phyloP scores from a whole-genome alignment of 2,329 filamentous ascomycete species.

The Pseudogymnoascus sp. region DNA sequence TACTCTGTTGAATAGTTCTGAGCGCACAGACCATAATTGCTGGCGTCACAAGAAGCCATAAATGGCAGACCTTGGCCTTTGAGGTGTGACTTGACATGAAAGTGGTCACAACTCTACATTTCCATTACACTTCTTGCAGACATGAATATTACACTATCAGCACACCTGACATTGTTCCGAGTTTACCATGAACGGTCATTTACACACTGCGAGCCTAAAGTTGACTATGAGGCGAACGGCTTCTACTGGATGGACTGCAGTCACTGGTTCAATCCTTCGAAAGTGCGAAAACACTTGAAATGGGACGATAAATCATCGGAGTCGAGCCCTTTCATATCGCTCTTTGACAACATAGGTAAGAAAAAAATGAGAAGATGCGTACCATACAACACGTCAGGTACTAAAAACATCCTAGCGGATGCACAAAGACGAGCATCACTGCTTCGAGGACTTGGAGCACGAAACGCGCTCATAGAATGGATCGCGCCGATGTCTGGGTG shows the following conservation, averaged over 20 bases:
- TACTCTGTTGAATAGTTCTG: slow-evolving; percentile 3
- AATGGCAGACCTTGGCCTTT: slow-evolving; percentile 3
- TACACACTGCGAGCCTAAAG: neutral
- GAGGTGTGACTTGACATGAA: slow-evolving; percentile 3
- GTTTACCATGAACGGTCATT: slow-evolving; percentile 1
- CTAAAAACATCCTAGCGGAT: neutral
- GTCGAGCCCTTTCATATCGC: slow-evolving; percentile 7
- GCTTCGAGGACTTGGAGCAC: neutral
- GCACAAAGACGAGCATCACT: neutral
- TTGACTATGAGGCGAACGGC: neutral
- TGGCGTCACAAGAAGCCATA: slow-evolving; percentile 7
- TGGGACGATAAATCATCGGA: slow-evolving; percentile 3
- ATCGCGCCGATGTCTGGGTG: neutral
- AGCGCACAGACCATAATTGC: slow-evolving; percentile 4
- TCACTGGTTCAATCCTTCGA: slow-evolving; percentile 7
- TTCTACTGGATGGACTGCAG: slow-evolving; percentile 1
- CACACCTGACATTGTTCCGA: neutral
- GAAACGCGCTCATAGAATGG: neutral
- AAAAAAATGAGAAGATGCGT: neutral
- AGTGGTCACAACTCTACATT: neutral
- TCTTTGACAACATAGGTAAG: slow-evolving; percentile 7
- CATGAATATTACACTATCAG: slow-evolving; percentile 1
- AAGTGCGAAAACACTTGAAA: slow-evolving; percentile 4
- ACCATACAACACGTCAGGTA: slow-evolving; percentile 2
- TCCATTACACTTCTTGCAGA: neutral